A percentile compares a stretch with the other conserved stretches of the same genome.
These are phyloP conservation scores for Ogataea glucozyma DNA, from an alignment of 805 yeast genomes.

Conservation along the genomic window DNA sequence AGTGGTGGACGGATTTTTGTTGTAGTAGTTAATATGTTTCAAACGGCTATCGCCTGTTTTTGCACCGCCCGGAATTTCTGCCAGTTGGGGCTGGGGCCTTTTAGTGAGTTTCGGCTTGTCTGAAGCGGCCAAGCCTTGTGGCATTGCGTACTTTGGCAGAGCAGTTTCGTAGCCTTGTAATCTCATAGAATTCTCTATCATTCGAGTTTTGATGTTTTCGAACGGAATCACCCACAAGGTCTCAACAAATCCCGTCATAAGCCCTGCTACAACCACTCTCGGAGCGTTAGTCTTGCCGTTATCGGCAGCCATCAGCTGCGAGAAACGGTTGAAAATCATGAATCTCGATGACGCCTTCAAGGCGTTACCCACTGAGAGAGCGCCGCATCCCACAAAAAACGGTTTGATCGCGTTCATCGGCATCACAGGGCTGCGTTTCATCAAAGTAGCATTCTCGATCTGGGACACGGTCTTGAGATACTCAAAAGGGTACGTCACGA, in stretches of 20 bases:
- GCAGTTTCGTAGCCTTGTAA: conserved; percentile 29
- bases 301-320: conserved; percentile 63
- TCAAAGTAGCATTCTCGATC: conserved; percentile 44
- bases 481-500: conserved; percentile 71
- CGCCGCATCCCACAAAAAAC: conserved; percentile 64
- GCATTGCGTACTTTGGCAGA: conserved; percentile 25
- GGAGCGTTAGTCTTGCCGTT: conserved; percentile 72
- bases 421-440: conserved; percentile 35
- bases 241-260: conserved; percentile 80
- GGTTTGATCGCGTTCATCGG: conserved; percentile 35
- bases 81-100: conserved; percentile 15
- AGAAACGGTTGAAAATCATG: conserved; percentile 70
- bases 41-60: conserved; percentile 9
- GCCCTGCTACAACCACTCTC: conserved; percentile 78
- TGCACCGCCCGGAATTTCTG: neutral
- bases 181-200: conserved; percentile 68
- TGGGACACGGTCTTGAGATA: conserved; percentile 66
- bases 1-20: conserved; percentile 54
- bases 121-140: too few relatives aligned
- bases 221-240: conserved; percentile 86
- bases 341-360: conserved; percentile 74
- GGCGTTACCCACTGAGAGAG: conserved; percentile 72
- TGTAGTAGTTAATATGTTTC: conserved; percentile 38
- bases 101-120: conserved; percentile 23
- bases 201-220: conserved; percentile 77